phyloP scores from a whole-genome alignment of 2,329 filamentous ascomycete species.

The Claviceps purpurea region DNA sequence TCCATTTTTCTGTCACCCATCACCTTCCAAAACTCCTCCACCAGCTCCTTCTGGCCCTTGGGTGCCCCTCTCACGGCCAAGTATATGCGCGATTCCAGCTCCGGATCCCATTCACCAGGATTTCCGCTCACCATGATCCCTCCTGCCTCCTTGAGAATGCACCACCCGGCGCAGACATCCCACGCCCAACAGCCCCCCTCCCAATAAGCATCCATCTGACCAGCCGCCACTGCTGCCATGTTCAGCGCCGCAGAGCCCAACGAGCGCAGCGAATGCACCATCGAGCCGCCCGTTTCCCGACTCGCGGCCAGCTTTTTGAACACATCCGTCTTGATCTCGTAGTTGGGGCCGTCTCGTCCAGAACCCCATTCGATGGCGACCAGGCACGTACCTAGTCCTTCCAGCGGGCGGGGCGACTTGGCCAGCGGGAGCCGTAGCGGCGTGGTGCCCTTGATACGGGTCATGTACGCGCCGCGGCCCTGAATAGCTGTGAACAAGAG shows the following conservation, averaged over 20 bases:
- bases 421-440: constrained; percentile 27
- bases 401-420: constrained; percentile 39
- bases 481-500: constrained; percentile 55
- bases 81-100: constrained; percentile 46
- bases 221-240: constrained; percentile 57
- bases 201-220: constrained; percentile 64
- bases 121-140: constrained; percentile 62
- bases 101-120: constrained; percentile 55
- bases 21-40: constrained; percentile 51
- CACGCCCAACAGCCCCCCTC: constrained; percentile 76
- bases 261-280: constrained; percentile 63
- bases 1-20: constrained; percentile 41
- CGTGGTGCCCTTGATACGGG: constrained; percentile 27
- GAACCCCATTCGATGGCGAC: constrained; percentile 64
- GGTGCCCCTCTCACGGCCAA: constrained; percentile 49
- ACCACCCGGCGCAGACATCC: constrained; percentile 76
- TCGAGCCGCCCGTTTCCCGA: constrained; percentile 51
- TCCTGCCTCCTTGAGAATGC: constrained; percentile 60
- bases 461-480: constrained; percentile 52
- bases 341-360: constrained; percentile 56
- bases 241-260: constrained; percentile 65
- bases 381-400: constrained; percentile 47
- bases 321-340: constrained; percentile 51
- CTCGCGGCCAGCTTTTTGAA: constrained; percentile 47
- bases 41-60: constrained; percentile 44